Conservation (phyloP, 148 eudicot genomes). For the Rhododendron mucronatum region DNA sequence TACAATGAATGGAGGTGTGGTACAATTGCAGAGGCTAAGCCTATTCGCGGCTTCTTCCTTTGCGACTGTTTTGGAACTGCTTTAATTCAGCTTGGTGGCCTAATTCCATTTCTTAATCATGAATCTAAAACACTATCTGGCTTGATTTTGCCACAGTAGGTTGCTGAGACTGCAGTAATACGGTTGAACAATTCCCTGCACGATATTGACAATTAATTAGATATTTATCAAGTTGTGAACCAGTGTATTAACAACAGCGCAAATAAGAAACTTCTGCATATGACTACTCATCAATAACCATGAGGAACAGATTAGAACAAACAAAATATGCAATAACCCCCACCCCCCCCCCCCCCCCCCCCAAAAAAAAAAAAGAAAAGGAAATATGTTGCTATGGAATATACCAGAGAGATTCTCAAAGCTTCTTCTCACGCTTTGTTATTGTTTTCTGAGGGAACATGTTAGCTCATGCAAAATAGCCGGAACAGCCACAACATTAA, state of each 20-base stretch:
- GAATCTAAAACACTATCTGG: neutral
- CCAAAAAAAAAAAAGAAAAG: neutral
- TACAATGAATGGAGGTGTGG: neutral
- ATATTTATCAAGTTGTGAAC: neutral
- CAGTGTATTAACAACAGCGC: neutral
- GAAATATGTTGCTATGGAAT: neutral
- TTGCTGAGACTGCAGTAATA: neutral
- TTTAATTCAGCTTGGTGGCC: neutral
- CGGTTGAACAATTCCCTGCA: neutral
- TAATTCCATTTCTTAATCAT: neutral
- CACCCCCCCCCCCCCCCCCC: too few species aligned
- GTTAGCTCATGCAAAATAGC: conserved; percentile 2
- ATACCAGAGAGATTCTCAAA: neutral
- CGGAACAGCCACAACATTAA: neutral
- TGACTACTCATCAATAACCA: too few species aligned
- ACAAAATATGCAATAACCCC: neutral
- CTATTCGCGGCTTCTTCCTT: neutral
- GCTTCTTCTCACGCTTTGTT: neutral
- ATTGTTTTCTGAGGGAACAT: neutral
- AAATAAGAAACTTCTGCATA: neutral
- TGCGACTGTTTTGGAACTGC: neutral
- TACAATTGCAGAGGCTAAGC: neutral
- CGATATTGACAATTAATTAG: neutral
- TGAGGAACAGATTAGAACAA: neutral
- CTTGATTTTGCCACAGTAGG: neutral